Evolutionary conservation across 2,329 filamentous ascomycete species (phyloP).

Genomic region (Aspergillus ustus): DNA sequence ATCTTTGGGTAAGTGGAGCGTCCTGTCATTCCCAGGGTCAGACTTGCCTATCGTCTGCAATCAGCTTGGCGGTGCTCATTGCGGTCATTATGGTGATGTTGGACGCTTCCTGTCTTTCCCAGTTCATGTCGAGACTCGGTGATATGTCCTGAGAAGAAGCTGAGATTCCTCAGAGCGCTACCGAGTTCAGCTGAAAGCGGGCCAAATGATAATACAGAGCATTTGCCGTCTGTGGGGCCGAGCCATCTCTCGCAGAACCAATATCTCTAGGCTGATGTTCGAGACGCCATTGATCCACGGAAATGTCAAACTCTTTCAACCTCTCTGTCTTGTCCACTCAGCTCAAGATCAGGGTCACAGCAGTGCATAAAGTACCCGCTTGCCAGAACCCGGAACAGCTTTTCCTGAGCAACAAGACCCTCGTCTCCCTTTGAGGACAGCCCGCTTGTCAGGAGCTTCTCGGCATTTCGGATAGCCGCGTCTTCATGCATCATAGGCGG

Average conservation of each 20-base stretch:
- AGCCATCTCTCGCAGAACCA: conserved; percentile 31
- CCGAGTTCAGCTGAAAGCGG: conserved; percentile 48
- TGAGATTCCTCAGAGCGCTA: conserved; percentile 36
- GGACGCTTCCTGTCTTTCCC: conserved; percentile 27
- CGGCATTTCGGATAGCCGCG: conserved; percentile 55
- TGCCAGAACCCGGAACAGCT: conserved; percentile 55
- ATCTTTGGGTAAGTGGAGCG: not conserved
- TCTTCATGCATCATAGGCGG: conserved; percentile 58
- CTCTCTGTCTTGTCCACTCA: conserved; percentile 52
- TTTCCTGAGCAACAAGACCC: conserved; percentile 55
- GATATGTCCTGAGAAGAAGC: conserved; percentile 22
- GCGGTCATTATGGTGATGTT: conserved; percentile 42
- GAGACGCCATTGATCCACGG: conserved; percentile 44
- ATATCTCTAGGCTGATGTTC: conserved; percentile 42
- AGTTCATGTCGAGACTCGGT: conserved; percentile 11
- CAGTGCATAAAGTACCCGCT: conserved; percentile 57
- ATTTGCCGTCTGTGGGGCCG: conserved; percentile 4
- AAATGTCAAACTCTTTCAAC: conserved; percentile 34
- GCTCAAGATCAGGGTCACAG: conserved; percentile 50
- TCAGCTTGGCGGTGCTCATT: conserved; percentile 37
- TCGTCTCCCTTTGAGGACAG: conserved; percentile 54
- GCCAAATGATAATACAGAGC: conserved; percentile 36
- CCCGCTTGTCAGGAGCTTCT: conserved; percentile 49
- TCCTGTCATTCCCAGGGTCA: not conserved
- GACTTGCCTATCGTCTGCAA: conserved; percentile 36